These are phyloP conservation scores for Mrakia blollopis DNA, from an alignment of 768 basidiomycete species.

Conservation along the genomic window DNA sequence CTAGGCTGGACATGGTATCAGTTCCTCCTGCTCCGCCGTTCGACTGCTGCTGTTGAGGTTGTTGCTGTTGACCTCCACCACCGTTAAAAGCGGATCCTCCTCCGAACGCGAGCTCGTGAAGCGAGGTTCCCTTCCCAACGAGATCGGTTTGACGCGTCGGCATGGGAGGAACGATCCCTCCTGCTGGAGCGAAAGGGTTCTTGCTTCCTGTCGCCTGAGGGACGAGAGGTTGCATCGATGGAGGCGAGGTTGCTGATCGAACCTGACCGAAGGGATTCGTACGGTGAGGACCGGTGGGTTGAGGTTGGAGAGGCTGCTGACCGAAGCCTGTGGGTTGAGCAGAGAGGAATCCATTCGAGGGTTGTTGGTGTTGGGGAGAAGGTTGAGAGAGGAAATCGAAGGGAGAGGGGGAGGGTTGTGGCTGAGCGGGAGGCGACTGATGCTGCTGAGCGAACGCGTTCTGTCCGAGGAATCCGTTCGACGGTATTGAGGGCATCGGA, in stretches of 20 bases:
- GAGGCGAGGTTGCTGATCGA: constrained; percentile 3
- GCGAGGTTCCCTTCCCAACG: constrained; percentile 65
- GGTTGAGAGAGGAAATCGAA: constrained; percentile 13
- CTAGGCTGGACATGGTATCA: constrained; percentile 47
- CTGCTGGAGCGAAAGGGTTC: constrained; percentile 76
- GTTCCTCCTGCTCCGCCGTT: not conserved
- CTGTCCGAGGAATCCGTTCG: constrained; percentile 6
- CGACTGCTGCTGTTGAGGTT: constrained; percentile 24
- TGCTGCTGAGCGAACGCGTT: constrained; percentile 26
- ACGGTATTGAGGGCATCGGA: constrained; percentile 13
- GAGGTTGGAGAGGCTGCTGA: constrained; percentile 21
- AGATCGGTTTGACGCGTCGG: constrained; percentile 53
- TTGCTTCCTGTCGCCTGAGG: constrained; percentile 88
- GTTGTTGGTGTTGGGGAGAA: constrained; percentile 9
- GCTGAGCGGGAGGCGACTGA: not conserved
- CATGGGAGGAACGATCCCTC: constrained; percentile 49
- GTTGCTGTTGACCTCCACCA: constrained; percentile 16
- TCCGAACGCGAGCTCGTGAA: constrained; percentile 59
- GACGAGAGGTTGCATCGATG: constrained; percentile 56
- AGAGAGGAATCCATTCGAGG: not conserved
- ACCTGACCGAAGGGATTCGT: constrained; percentile 25
- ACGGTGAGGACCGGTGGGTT: constrained; percentile 30
- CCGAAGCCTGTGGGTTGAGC: constrained; percentile 24
- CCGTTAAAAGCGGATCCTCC: constrained; percentile 23
- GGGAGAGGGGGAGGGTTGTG: not conserved